Evolutionary conservation across 768 basidiomycete species (phyloP).

Genomic region (Scleroderma citrinum): DNA sequence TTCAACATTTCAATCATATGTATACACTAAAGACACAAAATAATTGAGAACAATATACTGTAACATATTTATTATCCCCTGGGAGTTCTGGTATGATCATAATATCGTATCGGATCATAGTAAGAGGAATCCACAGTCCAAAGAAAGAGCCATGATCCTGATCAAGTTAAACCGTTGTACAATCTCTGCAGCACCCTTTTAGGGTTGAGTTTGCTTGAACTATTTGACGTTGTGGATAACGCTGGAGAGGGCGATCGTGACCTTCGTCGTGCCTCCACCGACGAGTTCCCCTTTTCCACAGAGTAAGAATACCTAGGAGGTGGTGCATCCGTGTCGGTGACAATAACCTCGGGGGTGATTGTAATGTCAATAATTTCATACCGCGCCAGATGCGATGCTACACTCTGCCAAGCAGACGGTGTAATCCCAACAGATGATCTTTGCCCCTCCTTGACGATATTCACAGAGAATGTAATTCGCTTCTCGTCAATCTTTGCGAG

Average conservation of each 20-base stretch:
- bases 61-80: no score
- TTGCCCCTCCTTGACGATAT: slow-evolving; percentile 27
- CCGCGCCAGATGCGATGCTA: slow-evolving; percentile 35
- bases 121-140: no score
- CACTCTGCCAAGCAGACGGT: slow-evolving; percentile 43
- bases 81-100: no score
- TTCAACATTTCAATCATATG: no score
- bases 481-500: slow-evolving; percentile 34
- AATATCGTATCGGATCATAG: no score
- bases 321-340: slow-evolving; percentile 24
- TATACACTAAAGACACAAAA: no score
- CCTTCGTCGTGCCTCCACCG: slow-evolving; percentile 5
- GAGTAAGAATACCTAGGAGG: slow-evolving; percentile 36
- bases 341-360: slow-evolving; percentile 29
- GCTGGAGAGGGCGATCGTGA: background rate
- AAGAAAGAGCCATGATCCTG: no score
- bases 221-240: background rate
- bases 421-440: slow-evolving; percentile 43
- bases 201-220: background rate
- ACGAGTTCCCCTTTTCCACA: background rate
- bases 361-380: slow-evolving; percentile 46
- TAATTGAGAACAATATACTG: no score
- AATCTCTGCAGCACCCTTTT: background rate
- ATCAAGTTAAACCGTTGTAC: background rate
- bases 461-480: slow-evolving; percentile 40